phyloP scores from a whole-genome alignment of 768 basidiomycete species.

The Butyriboletus loyo region DNA sequence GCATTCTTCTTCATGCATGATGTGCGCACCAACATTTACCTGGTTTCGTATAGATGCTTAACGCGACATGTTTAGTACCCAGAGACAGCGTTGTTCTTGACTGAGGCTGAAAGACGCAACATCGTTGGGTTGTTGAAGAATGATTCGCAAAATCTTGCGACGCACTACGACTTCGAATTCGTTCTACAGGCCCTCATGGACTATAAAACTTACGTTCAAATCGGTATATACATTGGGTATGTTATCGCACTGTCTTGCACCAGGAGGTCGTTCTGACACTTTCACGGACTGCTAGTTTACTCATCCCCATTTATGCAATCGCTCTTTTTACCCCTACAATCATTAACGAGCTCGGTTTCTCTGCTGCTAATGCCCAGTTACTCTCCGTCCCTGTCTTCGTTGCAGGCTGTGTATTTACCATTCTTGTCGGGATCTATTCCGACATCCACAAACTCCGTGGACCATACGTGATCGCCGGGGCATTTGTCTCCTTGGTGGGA shows the following conservation, averaged over 20 bases:
- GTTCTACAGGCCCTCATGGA: constrained; percentile 49
- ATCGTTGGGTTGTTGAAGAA: constrained; percentile 38
- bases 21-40: constrained; percentile 21
- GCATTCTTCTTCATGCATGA: constrained; percentile 55
- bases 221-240: constrained; percentile 42
- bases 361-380: constrained; percentile 47
- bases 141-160: constrained; percentile 44
- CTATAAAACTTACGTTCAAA: constrained; percentile 38
- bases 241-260: constrained; percentile 1
- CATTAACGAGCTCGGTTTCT: constrained; percentile 48
- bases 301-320: constrained; percentile 47
- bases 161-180: constrained; percentile 43
- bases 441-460: constrained; percentile 44
- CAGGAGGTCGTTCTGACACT: not conserved
- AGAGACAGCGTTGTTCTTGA: constrained; percentile 55
- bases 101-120: constrained; percentile 38
- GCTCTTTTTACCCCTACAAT: constrained; percentile 52
- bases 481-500: constrained; percentile 46
- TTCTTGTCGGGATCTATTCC: constrained; percentile 40
- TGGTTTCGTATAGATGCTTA: constrained; percentile 7
- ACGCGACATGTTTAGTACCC: constrained; percentile 40
- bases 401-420: constrained; percentile 43
- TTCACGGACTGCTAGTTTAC: constrained; percentile 28
- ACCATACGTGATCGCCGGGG: constrained; percentile 45
- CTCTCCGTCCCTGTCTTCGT: constrained; percentile 51